A percentile compares a stretch with the other conserved stretches of the same genome.
phyloP scores from a whole-genome alignment of 1,284 basidiomycete species.

The Fomitopsis palustris region DNA sequence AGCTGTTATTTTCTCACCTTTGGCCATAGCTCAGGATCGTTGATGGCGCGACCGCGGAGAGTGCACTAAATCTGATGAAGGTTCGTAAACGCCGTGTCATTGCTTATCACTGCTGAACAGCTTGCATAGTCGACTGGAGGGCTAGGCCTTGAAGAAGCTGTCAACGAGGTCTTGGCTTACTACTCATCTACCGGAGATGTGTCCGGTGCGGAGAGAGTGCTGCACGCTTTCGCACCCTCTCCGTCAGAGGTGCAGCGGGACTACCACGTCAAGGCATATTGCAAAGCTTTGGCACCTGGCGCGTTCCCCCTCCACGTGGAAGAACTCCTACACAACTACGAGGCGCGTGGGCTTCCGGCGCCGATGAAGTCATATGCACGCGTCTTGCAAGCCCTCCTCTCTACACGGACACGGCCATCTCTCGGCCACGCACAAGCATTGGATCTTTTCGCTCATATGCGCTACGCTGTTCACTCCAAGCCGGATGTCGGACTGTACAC shows the following conservation, averaged over 20 bases:
- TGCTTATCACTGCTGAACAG: neutral
- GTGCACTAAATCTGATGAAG: conserved; percentile 43
- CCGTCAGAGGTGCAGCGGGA: conserved; percentile 60
- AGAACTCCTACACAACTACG: conserved; percentile 61
- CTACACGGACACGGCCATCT: conserved; percentile 35
- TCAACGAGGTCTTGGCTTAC: conserved; percentile 45
- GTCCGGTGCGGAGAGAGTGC: conserved; percentile 40
- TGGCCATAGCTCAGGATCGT: conserved; percentile 29
- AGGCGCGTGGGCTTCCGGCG: conserved; percentile 50
- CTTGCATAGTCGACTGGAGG: conserved; percentile 35
- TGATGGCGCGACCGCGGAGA: conserved; percentile 34
- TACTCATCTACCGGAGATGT: conserved; percentile 49
- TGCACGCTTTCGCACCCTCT: conserved; percentile 33
- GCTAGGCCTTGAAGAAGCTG: conserved; percentile 34
- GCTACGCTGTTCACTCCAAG: conserved; percentile 85
- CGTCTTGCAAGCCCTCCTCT: conserved; percentile 58
- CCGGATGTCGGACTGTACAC: conserved; percentile 79
- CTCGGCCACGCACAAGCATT: conserved; percentile 74
- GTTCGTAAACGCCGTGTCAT: conserved; percentile 31
- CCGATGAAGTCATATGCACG: conserved; percentile 66
- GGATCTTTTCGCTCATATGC: conserved; percentile 96
- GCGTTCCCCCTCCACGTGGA: conserved; percentile 55
- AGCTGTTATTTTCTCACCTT: neutral
- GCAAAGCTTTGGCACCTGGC: conserved; percentile 38
- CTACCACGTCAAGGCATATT: conserved; percentile 61